These are phyloP conservation scores for Lipomyces yamadae DNA, from an alignment of 805 yeast genomes.

Conservation along the genomic window DNA sequence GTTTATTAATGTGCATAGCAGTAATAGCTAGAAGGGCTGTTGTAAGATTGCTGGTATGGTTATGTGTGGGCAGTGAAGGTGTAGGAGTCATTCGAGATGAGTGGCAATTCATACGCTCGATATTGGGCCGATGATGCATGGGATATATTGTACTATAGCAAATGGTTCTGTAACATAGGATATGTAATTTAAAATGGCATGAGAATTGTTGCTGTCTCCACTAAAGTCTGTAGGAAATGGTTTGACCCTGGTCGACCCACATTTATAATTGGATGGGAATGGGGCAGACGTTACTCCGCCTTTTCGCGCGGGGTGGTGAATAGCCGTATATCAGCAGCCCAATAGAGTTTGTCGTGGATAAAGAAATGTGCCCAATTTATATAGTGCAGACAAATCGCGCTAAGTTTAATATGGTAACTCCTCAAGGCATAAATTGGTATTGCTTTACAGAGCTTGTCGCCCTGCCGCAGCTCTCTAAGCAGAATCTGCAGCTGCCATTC, in stretches of 20 bases:
- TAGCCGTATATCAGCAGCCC: not conserved
- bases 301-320: not conserved
- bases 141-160: not conserved
- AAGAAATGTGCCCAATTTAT: not conserved
- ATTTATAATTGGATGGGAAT: too few species aligned
- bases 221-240: too few species aligned
- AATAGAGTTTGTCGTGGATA: not conserved
- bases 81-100: constrained; percentile 1
- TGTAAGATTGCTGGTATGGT: constrained; percentile 23
- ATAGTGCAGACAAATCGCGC: not conserved
- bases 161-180: not conserved
- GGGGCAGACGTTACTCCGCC: not conserved
- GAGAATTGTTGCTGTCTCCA: not conserved
- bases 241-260: too few species aligned
- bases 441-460: not conserved
- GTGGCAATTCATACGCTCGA: not conserved
- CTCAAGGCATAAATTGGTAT: not conserved
- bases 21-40: constrained; percentile 27
- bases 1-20: constrained; percentile 41
- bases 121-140: not conserved
- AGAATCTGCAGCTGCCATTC: not conserved
- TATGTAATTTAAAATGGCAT: not conserved
- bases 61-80: constrained; percentile 15
- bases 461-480: not conserved
- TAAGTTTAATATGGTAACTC: not conserved